A percentile compares a stretch with the other conserved stretches of the same genome.
Evolutionary conservation across 75 land plant species (phyloP).

Genomic region (Selaginella tamariscina): DNA sequence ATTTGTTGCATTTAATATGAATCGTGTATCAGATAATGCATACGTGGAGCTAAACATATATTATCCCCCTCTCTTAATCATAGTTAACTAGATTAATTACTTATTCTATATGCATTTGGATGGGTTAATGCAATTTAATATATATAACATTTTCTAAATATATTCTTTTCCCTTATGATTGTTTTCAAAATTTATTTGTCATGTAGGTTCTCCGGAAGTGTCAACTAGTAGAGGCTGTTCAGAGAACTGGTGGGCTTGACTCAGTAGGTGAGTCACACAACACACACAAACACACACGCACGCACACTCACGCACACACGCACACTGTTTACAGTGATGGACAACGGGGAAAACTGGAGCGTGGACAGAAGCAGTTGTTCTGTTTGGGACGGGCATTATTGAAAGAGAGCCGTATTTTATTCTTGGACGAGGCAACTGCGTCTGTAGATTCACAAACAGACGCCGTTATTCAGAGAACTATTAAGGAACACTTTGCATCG

Average conservation of each 20-base stretch:
- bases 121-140: background rate
- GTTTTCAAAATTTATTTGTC: background rate
- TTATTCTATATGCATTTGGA: background rate
- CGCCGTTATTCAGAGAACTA: constrained; percentile 59
- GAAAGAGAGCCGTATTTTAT: constrained; percentile 54
- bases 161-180: constrained; percentile 12
- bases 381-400: constrained; percentile 80
- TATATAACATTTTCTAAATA: too few species aligned
- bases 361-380: constrained; percentile 85
- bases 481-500: constrained; percentile 50
- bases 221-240: background rate
- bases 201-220: constrained; percentile 21
- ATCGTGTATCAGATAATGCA: background rate
- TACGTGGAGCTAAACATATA: background rate
- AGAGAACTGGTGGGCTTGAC: constrained; percentile 55
- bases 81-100: too few species aligned
- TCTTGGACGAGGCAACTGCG: constrained; percentile 94
- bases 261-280: constrained; percentile 8
- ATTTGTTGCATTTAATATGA: background rate
- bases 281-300: too few species aligned
- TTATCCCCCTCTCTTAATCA: constrained; percentile 9
- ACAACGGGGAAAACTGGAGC: constrained; percentile 93
- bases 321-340: constrained; percentile 45
- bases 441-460: constrained; percentile 94
- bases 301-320: too few species aligned